Percentiles rank a stretch among this genome's conserved stretches.
Conservation (phyloP, 257 asterid genomes). For the Fraxinus quadrangulata region DNA sequence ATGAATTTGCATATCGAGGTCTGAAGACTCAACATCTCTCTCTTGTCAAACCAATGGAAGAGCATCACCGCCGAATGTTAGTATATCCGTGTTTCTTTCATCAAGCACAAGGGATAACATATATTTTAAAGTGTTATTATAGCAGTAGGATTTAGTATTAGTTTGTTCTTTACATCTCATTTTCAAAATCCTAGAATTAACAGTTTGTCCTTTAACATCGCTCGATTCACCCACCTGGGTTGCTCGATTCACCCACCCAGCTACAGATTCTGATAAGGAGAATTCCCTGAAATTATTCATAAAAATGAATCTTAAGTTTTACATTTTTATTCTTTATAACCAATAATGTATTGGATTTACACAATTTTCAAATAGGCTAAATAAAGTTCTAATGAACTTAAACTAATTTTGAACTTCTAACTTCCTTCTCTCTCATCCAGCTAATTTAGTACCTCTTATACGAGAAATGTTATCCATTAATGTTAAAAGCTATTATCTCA, state of each 20-base stretch:
- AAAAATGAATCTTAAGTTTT: neutral
- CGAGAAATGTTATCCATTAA: neutral
- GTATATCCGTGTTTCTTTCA: constrained; percentile 31
- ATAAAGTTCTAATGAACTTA: neutral
- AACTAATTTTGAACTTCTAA: neutral
- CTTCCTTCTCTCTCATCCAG: neutral
- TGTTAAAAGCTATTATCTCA: neutral
- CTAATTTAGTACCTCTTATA: neutral
- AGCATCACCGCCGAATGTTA: constrained; percentile 60
- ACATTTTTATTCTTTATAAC: neutral
- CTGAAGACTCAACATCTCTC: constrained; percentile 37
- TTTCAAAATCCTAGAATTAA: neutral
- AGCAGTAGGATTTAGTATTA: neutral
- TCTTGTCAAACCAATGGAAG: constrained; percentile 50
- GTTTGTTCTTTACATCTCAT: neutral
- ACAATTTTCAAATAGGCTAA: neutral
- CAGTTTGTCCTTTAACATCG: neutral
- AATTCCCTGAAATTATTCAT: neutral
- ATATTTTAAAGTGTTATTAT: no score
- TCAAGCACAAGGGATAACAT: neutral
- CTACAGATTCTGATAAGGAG: neutral
- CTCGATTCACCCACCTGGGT: neutral
- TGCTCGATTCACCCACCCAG: neutral
- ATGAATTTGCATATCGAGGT: constrained; percentile 44
- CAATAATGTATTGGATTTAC: neutral